A percentile compares a stretch with the other conserved stretches of the same genome.
phyloP scores from a whole-genome alignment of 1,139 yeast genomes.

The Candida tropicalis region DNA sequence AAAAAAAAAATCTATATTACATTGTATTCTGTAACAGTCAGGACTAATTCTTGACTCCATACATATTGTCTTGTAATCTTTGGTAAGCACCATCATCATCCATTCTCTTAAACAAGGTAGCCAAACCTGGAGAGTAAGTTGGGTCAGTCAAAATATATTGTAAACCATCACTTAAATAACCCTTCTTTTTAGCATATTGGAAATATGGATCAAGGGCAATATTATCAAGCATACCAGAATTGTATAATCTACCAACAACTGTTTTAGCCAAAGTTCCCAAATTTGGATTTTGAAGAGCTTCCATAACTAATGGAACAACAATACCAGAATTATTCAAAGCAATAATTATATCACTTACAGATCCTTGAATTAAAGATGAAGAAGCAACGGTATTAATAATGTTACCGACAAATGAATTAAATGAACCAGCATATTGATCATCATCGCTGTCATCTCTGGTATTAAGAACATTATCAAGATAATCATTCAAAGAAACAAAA shows the following conservation, averaged over 20 bases:
- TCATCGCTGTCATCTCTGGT: conserved; percentile 15
- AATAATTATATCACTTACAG: conserved; percentile 27
- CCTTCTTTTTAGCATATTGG: conserved; percentile 27
- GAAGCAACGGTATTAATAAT: conserved; percentile 29
- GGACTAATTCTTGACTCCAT: conserved; percentile 23
- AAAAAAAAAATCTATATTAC: too few species aligned
- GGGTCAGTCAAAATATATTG: conserved; percentile 33
- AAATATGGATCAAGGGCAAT: conserved; percentile 28
- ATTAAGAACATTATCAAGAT: conserved; percentile 33
- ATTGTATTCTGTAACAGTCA: too few species aligned
- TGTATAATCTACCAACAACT: conserved; percentile 32
- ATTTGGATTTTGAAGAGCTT: conserved; percentile 27
- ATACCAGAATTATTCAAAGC: conserved; percentile 40
- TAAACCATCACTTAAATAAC: conserved; percentile 25
- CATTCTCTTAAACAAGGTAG: conserved; percentile 33
- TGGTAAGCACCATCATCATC: conserved; percentile 37
- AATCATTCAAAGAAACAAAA: conserved; percentile 26
- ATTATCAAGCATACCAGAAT: conserved; percentile 36
- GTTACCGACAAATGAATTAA: conserved; percentile 36
- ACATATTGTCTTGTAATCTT: conserved; percentile 36
- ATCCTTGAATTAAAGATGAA: conserved; percentile 27
- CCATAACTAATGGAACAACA: conserved; percentile 30
- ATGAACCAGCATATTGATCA: conserved; percentile 33
- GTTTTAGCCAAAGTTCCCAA: conserved; percentile 27
- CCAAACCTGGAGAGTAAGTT: conserved; percentile 36